A percentile compares a stretch with the other conserved stretches of the same genome.
Conservation (phyloP, 2,329 filamentous ascomycete species). For the Cordyceps farinosa region DNA sequence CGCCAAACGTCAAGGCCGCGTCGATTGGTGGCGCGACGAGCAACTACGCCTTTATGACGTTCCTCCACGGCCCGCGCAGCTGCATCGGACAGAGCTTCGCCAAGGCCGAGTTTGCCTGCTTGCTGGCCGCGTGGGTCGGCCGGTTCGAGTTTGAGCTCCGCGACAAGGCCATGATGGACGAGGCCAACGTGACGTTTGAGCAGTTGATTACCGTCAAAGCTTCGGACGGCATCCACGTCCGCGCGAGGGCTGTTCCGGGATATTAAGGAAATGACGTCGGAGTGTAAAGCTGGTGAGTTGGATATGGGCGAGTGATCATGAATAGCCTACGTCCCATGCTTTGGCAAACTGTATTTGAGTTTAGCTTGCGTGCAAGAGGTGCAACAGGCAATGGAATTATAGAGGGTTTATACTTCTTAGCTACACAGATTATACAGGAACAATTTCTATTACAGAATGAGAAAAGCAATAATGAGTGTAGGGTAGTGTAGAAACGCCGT, state of each 20-base stretch:
- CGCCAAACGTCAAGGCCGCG: constrained; percentile 46
- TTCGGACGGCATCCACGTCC: background rate
- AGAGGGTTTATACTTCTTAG: no score
- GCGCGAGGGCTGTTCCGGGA: background rate
- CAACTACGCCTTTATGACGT: constrained; percentile 72
- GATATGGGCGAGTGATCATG: no score
- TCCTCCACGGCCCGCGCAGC: constrained; percentile 76
- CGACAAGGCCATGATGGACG: constrained; percentile 1
- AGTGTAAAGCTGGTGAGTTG: no score
- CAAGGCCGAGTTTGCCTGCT: constrained; percentile 68
- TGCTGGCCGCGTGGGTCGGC: constrained; percentile 61
- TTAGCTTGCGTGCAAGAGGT: no score
- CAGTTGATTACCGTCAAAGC: constrained; percentile 7
- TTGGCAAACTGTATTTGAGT: no score
- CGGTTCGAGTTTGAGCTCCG: constrained; percentile 6
- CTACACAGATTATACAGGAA: no score
- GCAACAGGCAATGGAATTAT: no score
- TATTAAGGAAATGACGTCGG: background rate
- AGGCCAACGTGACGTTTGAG: constrained; percentile 6
- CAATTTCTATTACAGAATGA: no score
- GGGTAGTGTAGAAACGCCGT: no score
- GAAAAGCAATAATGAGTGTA: no score
- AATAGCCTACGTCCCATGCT: no score
- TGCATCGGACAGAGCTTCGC: constrained; percentile 78
- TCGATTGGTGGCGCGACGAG: constrained; percentile 64